Conservation (phyloP, 1,284 basidiomycete species). For the Melampsora americana region DNA sequence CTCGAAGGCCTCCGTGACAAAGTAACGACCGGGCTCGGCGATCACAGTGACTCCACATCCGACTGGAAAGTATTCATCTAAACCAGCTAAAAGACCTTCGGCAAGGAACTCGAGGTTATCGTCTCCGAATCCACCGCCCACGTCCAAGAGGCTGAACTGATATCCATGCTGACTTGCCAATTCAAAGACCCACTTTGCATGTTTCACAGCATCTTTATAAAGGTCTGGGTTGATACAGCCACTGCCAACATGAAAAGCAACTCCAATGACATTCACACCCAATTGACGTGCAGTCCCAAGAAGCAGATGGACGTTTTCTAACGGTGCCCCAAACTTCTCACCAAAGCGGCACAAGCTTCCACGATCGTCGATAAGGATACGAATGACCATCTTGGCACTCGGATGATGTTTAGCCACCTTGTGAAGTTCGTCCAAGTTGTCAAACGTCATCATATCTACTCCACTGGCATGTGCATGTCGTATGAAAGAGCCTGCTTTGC, state of each 20-base stretch:
- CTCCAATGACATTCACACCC: slow-evolving; percentile 81
- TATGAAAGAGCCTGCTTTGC: slow-evolving; percentile 92
- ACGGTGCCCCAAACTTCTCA: slow-evolving; percentile 93
- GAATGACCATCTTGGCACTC: slow-evolving; percentile 78
- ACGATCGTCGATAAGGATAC: slow-evolving; percentile 95
- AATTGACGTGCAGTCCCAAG: slow-evolving; percentile 76
- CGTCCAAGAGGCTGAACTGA: slow-evolving; percentile 72
- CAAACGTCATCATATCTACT: slow-evolving; percentile 94
- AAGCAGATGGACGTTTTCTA: slow-evolving; percentile 74
- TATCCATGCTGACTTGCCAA: slow-evolving; percentile 81
- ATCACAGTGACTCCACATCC: slow-evolving; percentile 74
- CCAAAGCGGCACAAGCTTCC: slow-evolving; percentile 90
- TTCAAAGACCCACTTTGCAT: slow-evolving; percentile 79
- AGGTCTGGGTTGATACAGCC: slow-evolving; percentile 90
- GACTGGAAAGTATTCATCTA: slow-evolving; percentile 82
- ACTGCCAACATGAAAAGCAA: slow-evolving; percentile 96
- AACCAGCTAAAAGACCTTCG: slow-evolving; percentile 66
- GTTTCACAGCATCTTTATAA: slow-evolving; percentile 82
- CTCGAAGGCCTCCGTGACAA: slow-evolving; percentile 86
- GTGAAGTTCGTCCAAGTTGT: slow-evolving; percentile 95
- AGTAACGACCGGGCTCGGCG: slow-evolving; percentile 93
- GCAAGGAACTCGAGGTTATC: slow-evolving; percentile 80
- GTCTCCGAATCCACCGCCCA: slow-evolving; percentile 95
- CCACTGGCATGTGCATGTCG: slow-evolving; percentile 73
- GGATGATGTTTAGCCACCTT: slow-evolving; percentile 85